These are phyloP conservation scores for Gryganskiella cystojenkinii DNA, from an alignment of 192 early-diverging fungal species.

Conservation along the genomic window DNA sequence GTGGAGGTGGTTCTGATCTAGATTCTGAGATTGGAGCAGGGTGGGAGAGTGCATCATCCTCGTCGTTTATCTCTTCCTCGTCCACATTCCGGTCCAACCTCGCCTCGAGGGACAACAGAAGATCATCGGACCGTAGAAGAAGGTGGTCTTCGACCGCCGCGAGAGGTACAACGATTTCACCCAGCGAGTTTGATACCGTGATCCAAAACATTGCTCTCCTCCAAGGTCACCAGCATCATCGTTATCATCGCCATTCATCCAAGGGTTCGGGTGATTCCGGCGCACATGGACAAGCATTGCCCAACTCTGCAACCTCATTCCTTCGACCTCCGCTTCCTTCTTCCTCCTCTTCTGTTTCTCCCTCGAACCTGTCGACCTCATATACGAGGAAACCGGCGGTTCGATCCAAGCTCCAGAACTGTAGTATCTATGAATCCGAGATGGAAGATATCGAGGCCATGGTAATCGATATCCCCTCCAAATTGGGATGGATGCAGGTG, in stretches of 20 bases:
- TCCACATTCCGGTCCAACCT: background rate
- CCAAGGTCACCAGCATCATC: conserved; percentile 7
- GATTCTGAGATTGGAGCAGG: conserved; percentile 22
- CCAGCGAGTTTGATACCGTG: conserved; percentile 11
- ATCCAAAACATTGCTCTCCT: conserved; percentile 17
- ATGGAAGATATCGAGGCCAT: conserved; percentile 36
- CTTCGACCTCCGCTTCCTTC: too few species aligned
- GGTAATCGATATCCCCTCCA: conserved; percentile 24
- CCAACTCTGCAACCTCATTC: too few species aligned
- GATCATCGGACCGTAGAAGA: background rate
- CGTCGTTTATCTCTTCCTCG: too few species aligned
- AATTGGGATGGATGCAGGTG: conserved; percentile 25
- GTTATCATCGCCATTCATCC: too few species aligned
- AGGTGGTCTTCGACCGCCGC: background rate
- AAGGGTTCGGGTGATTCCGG: too few species aligned
- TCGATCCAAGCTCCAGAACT: conserved; percentile 14
- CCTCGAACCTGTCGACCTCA: background rate
- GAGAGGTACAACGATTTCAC: conserved; percentile 5
- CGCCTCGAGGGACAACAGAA: background rate
- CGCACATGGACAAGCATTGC: too few species aligned
- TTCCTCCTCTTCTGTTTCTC: too few species aligned
- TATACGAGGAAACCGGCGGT: background rate
- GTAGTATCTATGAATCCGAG: conserved; percentile 27
- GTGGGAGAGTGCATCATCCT: conserved; percentile 23
- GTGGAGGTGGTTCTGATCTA: conserved; percentile 6